Conservation (phyloP, 306 rosid genomes). For the Mimosa bimucronata region DNA sequence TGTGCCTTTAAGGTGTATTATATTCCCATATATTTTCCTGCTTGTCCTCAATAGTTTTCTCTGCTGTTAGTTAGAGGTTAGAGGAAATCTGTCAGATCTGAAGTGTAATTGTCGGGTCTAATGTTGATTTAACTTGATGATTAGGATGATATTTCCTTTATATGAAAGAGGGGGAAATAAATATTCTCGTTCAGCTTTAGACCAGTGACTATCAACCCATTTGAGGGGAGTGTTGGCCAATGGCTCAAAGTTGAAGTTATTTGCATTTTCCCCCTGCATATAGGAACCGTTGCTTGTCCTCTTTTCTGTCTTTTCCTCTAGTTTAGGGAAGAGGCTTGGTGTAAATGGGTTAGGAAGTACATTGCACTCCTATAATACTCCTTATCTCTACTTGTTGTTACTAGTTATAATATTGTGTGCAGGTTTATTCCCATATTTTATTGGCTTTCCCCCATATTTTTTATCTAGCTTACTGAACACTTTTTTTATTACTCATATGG, state of each 20-base stretch:
- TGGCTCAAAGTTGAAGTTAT: not conserved
- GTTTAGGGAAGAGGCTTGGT: slow-evolving; percentile 3
- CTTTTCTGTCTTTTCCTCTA: not conserved
- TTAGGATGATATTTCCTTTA: not conserved
- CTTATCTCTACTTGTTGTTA: not conserved
- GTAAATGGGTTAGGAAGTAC: not conserved
- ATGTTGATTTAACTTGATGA: not conserved
- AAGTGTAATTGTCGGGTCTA: not conserved
- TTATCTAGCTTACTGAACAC: not conserved
- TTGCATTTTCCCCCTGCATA: not conserved
- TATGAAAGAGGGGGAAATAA: not conserved
- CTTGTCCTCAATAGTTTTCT: slow-evolving; percentile 38
- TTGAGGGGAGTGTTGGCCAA: not conserved
- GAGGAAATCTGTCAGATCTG: not conserved
- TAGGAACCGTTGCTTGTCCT: not conserved
- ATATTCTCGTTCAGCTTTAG: not conserved
- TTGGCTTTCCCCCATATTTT: not conserved
- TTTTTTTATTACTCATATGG: not conserved
- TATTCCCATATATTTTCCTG: slow-evolving; percentile 77
- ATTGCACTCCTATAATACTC: not conserved
- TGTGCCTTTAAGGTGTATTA: slow-evolving; percentile 70
- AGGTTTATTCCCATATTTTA: not conserved
- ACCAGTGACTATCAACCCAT: not conserved
- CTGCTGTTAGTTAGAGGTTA: not conserved
- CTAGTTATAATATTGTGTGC: not conserved